A percentile compares a stretch with the other conserved stretches of the same genome.
Evolutionary conservation across 176 grass and related monocot genomes (phyloP).

Genomic region (Aegilops speltoides): DNA sequence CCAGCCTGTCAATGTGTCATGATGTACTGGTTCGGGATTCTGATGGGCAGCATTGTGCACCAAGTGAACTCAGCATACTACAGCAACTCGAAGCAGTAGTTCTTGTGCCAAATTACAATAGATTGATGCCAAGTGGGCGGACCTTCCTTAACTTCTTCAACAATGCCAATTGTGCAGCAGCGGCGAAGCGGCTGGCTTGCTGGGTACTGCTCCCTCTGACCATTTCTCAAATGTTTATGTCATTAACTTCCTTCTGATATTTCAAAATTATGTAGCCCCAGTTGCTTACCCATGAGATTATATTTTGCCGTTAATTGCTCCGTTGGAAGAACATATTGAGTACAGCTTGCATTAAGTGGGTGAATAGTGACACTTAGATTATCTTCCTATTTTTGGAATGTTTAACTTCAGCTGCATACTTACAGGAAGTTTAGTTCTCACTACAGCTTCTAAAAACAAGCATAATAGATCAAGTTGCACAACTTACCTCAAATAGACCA

Average conservation of each 20-base stretch:
- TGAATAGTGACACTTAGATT: background rate
- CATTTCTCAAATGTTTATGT: background rate
- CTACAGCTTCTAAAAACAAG: slow-evolving; percentile 11
- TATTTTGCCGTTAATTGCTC: background rate
- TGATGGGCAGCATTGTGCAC: slow-evolving; percentile 90
- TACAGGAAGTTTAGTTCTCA: background rate
- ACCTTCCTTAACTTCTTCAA: slow-evolving; percentile 91
- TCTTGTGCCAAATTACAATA: slow-evolving; percentile 95
- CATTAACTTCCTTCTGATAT: background rate
- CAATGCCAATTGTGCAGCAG: slow-evolving; percentile 89
- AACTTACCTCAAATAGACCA: background rate
- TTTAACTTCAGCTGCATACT: background rate
- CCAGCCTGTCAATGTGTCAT: slow-evolving; percentile 85
- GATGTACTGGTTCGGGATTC: slow-evolving; percentile 88
- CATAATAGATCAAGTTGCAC: background rate
- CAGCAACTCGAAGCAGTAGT: slow-evolving; percentile 96
- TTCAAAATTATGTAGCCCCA: background rate
- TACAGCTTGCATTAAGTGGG: background rate
- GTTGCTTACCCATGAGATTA: slow-evolving; percentile 2
- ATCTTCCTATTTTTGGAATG: background rate
- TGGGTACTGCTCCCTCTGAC: slow-evolving; percentile 64
- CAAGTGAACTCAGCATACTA: slow-evolving; percentile 88
- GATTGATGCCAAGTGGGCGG: slow-evolving; percentile 84
- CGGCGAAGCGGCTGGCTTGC: slow-evolving; percentile 90
- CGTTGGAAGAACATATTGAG: slow-evolving; percentile 1